These are phyloP conservation scores for Plasmodium gallinaceum DNA, from an alignment of 169 alveolate species.

Conservation along the genomic window DNA sequence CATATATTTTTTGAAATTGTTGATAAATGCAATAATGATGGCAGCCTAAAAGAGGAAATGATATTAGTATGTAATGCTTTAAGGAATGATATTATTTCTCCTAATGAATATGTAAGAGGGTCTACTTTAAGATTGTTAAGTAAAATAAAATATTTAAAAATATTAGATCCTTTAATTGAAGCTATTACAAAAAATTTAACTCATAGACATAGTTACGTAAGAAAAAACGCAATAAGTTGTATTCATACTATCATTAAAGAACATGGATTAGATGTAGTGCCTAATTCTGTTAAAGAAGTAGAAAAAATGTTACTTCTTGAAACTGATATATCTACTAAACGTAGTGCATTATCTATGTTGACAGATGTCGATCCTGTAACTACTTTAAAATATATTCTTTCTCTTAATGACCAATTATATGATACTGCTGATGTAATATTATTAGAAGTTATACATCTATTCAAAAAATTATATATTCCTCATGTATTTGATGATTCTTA, in stretches of 20 bases:
- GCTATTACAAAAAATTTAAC: constrained; percentile 93
- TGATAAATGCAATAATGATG: constrained; percentile 95
- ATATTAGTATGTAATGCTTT: constrained; percentile 96
- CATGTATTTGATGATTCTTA: constrained; percentile 78
- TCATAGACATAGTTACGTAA: constrained; percentile 95
- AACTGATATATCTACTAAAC: constrained; percentile 92
- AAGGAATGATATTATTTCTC: constrained; percentile 95
- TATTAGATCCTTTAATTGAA: constrained; percentile 93
- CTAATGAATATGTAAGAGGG: constrained; percentile 97
- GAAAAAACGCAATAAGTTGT: constrained; percentile 95
- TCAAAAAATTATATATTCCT: constrained; percentile 85
- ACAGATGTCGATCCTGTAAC: constrained; percentile 90
- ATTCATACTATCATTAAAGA: constrained; percentile 90
- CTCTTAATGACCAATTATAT: constrained; percentile 80
- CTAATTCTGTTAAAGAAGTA: constrained; percentile 87
- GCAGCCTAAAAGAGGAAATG: constrained; percentile 96
- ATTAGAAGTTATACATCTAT: constrained; percentile 88
- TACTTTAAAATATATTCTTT: constrained; percentile 90
- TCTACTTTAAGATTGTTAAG: constrained; percentile 95
- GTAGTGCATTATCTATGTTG: constrained; percentile 93
- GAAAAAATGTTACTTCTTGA: constrained; percentile 89
- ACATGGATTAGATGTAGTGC: constrained; percentile 93
- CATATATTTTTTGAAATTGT: constrained; percentile 96
- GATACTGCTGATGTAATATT: constrained; percentile 89
- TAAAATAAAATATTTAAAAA: constrained; percentile 91